phyloP scores from a whole-genome alignment of 768 basidiomycete species.

The Trametes meyenii region DNA sequence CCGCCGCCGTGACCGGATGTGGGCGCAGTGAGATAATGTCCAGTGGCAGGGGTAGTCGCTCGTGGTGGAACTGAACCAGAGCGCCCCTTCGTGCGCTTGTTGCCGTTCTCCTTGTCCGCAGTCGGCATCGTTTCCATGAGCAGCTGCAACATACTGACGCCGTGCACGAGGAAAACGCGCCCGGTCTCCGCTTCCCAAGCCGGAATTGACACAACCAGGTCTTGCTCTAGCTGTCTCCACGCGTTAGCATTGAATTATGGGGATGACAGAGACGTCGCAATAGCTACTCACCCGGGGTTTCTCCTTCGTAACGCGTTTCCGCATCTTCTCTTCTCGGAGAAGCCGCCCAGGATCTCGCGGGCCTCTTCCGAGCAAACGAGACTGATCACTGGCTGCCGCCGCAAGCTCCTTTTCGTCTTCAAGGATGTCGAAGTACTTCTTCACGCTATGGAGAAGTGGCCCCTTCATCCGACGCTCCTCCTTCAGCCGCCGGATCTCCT shows the following conservation, averaged over 20 bases:
- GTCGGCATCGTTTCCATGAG: slow-evolving; percentile 72
- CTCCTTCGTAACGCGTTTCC: slow-evolving; percentile 89
- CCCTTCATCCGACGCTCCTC: slow-evolving; percentile 82
- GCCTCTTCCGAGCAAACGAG: slow-evolving; percentile 78
- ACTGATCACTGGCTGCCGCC: slow-evolving; percentile 78
- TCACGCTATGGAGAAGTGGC: slow-evolving; percentile 71
- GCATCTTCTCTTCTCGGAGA: slow-evolving; percentile 94
- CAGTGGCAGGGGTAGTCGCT: slow-evolving; percentile 56
- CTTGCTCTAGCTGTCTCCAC: slow-evolving; percentile 75
- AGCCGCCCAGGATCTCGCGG: slow-evolving; percentile 83
- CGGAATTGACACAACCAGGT: slow-evolving; percentile 76
- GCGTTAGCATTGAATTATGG: neutral
- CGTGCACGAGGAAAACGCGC: slow-evolving; percentile 81
- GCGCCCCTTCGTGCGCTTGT: slow-evolving; percentile 33
- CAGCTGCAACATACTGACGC: slow-evolving; percentile 76
- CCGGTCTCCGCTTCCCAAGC: slow-evolving; percentile 82
- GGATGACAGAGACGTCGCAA: neutral
- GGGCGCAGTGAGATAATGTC: slow-evolving; percentile 36
- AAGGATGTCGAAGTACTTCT: slow-evolving; percentile 90
- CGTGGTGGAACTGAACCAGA: slow-evolving; percentile 65
- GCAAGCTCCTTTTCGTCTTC: slow-evolving; percentile 89
- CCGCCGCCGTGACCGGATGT: slow-evolving; percentile 28
- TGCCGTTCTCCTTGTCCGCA: slow-evolving; percentile 76
- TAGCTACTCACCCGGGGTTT: slow-evolving; percentile 78
- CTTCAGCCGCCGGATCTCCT: slow-evolving; percentile 79